These are phyloP conservation scores for Helianthus annuus DNA, from an alignment of 129 eudicot species.

Conservation along the genomic window DNA sequence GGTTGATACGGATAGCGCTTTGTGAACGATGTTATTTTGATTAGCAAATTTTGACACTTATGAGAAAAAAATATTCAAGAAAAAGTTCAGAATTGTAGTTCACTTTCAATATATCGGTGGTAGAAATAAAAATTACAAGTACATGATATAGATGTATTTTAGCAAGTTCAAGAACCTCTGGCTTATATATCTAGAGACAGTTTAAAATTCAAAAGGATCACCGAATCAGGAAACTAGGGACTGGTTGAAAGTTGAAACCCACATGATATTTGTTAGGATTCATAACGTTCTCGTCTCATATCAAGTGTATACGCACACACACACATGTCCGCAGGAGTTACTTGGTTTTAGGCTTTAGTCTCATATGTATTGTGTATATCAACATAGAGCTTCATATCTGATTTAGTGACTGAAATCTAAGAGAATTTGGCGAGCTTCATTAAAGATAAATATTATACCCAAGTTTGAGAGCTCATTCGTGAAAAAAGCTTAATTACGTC, in stretches of 20 bases:
- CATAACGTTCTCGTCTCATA: not conserved
- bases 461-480: not conserved
- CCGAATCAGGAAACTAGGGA: not conserved
- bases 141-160: not conserved
- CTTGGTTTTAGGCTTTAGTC: not conserved
- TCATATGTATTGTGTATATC: not conserved
- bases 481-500: not conserved
- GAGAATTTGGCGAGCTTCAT: not conserved
- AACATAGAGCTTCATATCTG: not conserved
- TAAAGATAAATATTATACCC: not conserved
- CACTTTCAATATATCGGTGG: not conserved
- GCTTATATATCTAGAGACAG: not conserved
- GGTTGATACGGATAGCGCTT: not conserved
- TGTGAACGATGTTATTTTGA: not conserved
- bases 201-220: slow-evolving; percentile 1
- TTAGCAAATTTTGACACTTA: not conserved
- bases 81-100: not conserved
- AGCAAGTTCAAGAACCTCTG: not conserved
- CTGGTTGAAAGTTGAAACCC: not conserved
- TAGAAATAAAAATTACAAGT: not conserved
- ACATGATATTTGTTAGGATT: slow-evolving; percentile 1
- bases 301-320: not conserved
- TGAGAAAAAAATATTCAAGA: not conserved
- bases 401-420: not conserved
- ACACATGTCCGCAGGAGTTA: not conserved